Evolutionary conservation across 306 rosid genomes (phyloP).

Genomic region (Benincasa hispida): DNA sequence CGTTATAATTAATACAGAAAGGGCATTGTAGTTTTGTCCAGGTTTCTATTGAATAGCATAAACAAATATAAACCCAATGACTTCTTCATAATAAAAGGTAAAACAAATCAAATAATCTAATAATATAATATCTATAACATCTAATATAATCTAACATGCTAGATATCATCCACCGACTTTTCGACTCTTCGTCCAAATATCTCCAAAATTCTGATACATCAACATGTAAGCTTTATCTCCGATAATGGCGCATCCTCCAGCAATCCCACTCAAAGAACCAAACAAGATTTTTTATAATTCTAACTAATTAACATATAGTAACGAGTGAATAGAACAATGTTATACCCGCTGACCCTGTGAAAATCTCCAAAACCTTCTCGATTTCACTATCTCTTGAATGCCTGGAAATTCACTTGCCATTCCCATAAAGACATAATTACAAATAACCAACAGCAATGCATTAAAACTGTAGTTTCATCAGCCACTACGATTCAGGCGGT

Average conservation of each 20-base stretch:
- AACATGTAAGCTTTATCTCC: neutral
- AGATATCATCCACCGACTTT: neutral
- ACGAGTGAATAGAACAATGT: neutral
- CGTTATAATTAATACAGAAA: no score
- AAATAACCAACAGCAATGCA: neutral
- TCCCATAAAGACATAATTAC: constrained; percentile 31
- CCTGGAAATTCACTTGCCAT: constrained; percentile 84
- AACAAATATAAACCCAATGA: no score
- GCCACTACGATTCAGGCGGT: neutral
- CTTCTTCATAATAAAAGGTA: no score
- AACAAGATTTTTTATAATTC: neutral
- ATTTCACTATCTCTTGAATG: constrained; percentile 81
- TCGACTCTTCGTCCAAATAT: neutral
- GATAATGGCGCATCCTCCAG: neutral
- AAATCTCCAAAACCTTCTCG: constrained; percentile 20
- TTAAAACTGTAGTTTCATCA: neutral
- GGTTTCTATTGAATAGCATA: no score
- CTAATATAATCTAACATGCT: no score
- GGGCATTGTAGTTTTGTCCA: no score
- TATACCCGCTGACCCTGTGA: neutral
- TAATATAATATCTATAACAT: no score
- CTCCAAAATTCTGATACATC: neutral
- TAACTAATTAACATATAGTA: neutral
- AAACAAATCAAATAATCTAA: no score
- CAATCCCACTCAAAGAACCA: neutral